Evolutionary conservation across 495 filamentous ascomycete genomes (phyloP).

Genomic region (Podospora bellae-mahoneyi): DNA sequence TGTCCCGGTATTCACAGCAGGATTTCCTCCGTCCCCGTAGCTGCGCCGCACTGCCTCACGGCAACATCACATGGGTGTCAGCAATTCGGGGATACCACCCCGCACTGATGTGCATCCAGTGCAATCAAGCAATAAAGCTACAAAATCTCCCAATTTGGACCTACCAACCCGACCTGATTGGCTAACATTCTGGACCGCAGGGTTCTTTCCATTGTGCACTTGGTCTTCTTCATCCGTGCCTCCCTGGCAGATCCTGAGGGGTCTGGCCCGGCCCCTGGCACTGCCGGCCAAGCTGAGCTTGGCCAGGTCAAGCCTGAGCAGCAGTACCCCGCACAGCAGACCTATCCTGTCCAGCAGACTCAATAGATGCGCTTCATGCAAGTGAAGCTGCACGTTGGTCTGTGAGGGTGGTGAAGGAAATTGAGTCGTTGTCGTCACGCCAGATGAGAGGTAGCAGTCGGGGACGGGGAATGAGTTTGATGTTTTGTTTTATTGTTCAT

Average conservation of each 20-base stretch:
- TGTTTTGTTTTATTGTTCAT: neutral
- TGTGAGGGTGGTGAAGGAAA: neutral
- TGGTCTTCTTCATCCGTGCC: conserved; percentile 37
- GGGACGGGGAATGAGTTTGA: neutral
- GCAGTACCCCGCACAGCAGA: conserved; percentile 18
- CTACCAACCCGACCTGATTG: neutral
- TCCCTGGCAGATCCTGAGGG: conserved; percentile 24
- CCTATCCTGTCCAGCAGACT: conserved; percentile 14
- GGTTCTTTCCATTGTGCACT: conserved; percentile 36
- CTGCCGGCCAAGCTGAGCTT: conserved; percentile 29
- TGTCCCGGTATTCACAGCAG: no score
- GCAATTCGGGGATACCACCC: neutral
- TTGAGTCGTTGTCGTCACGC: neutral
- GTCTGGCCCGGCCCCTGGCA: neutral
- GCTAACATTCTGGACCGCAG: conserved; percentile 19
- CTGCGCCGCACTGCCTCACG: neutral
- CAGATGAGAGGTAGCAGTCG: neutral
- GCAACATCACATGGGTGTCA: neutral
- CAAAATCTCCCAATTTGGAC: neutral
- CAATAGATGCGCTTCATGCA: conserved; percentile 8
- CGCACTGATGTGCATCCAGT: conserved; percentile 4
- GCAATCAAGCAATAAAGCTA: neutral
- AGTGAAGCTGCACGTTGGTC: neutral
- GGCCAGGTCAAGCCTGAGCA: conserved; percentile 33
- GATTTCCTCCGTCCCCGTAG: neutral